These are phyloP conservation scores for Ploettnerulaceae sp. DNA, from an alignment of 2,329 filamentous ascomycete genomes.

Conservation along the genomic window DNA sequence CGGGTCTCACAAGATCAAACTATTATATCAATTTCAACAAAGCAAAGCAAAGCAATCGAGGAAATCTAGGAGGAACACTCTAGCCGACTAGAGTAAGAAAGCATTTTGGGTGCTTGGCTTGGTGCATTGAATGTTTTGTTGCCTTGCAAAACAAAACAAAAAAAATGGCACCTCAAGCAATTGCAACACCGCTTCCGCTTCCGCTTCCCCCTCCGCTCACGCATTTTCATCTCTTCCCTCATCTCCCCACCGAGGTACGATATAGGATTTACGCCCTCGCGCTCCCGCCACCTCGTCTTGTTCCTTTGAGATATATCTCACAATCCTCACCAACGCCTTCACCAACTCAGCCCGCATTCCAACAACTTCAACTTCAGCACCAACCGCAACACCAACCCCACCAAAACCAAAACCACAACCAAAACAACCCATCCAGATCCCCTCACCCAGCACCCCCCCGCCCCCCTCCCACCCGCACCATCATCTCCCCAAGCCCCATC, in stretches of 20 bases:
- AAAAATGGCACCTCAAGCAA: neutral
- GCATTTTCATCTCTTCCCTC: conserved; percentile 17
- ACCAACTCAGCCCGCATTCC: neutral
- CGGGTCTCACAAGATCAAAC: too few species aligned
- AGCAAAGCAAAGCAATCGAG: too few species aligned
- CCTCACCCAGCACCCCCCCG: neutral
- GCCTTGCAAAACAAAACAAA: too few species aligned
- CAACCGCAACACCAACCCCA: neutral
- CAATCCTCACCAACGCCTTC: neutral
- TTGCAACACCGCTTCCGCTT: neutral
- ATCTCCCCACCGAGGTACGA: conserved; percentile 24
- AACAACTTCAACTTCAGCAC: neutral
- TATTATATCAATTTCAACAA: too few species aligned
- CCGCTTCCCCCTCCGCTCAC: neutral
- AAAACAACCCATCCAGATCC: neutral
- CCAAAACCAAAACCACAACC: neutral
- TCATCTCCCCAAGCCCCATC: conserved; percentile 7
- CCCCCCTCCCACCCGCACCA: neutral
- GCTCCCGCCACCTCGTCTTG: conserved; percentile 18
- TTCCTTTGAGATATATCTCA: conserved; percentile 16
- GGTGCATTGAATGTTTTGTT: too few species aligned
- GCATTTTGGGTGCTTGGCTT: too few species aligned
- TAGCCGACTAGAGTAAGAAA: too few species aligned
- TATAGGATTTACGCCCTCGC: conserved; percentile 21
- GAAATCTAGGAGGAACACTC: too few species aligned